phyloP scores from a whole-genome alignment of 768 basidiomycete species.

The Hypholoma sublateritium region DNA sequence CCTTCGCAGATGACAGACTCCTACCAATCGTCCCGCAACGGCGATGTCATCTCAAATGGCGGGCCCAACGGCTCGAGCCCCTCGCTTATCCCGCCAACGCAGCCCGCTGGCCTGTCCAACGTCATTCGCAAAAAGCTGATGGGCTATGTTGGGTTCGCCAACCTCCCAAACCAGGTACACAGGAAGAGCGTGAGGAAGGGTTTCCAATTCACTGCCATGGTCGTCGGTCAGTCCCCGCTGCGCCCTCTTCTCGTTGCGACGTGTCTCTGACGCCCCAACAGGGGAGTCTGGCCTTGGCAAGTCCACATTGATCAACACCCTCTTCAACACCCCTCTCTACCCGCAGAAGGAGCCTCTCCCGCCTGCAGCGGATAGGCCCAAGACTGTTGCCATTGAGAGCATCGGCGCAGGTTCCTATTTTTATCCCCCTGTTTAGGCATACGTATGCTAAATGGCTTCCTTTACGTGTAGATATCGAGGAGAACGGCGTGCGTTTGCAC shows the following conservation, averaged over 20 bases:
- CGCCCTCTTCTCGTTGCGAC: conserved; percentile 16
- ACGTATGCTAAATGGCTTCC: conserved; percentile 22
- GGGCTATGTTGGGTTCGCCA: conserved; percentile 96
- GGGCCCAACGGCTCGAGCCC: conserved; percentile 63
- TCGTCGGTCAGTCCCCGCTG: conserved; percentile 77
- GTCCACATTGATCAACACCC: conserved; percentile 97
- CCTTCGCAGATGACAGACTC: conserved; percentile 69
- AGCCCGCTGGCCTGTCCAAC: conserved; percentile 38
- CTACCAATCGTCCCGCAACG: conserved; percentile 66
- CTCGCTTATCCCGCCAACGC: conserved; percentile 43
- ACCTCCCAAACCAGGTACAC: conserved; percentile 99
- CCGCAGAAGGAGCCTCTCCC: conserved; percentile 82
- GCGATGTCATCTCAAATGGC: conserved; percentile 61
- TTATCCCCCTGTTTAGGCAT: conserved; percentile 20
- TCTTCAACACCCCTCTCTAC: conserved; percentile 97
- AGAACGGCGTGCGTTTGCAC: conserved; percentile 94
- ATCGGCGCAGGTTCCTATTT: conserved; percentile 85
- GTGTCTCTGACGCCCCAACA: conserved; percentile 31
- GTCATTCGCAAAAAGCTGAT: conserved; percentile 88
- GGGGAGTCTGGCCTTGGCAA: conserved; percentile 99
- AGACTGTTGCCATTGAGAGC: conserved; percentile 97
- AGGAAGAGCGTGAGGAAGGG: conserved; percentile 97
- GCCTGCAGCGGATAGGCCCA: conserved; percentile 83
- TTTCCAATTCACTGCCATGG: conserved; percentile 99
- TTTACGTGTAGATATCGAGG: conserved; percentile 85